Evolutionary conservation across 192 early-diverging fungal species (phyloP).

Genomic region (Coemansia sp.): DNA sequence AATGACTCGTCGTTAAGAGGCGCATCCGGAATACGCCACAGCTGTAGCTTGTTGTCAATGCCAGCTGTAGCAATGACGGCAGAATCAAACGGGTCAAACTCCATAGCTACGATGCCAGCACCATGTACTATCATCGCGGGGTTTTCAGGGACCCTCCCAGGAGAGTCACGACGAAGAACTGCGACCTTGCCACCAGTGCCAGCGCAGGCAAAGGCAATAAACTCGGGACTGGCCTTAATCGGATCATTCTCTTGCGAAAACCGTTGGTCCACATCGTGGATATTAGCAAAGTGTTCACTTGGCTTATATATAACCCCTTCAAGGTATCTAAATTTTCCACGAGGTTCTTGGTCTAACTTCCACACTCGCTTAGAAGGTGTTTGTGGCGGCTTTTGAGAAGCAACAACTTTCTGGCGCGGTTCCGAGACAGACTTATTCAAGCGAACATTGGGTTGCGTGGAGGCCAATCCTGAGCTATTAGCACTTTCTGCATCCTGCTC

Average conservation of each 20-base stretch:
- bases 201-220: conserved; percentile 69
- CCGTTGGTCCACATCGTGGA: conserved; percentile 41
- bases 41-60: conserved; percentile 32
- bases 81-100: conserved; percentile 73
- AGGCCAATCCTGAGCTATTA: not conserved
- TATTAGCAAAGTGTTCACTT: conserved; percentile 66
- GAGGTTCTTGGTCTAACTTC: not conserved
- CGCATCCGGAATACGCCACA: conserved; percentile 48
- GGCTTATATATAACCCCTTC: conserved; percentile 60
- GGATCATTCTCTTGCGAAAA: conserved; percentile 42
- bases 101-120: conserved; percentile 66
- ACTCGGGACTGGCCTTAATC: conserved; percentile 57
- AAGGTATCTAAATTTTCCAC: conserved; percentile 62
- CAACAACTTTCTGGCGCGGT: not conserved
- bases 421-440: not conserved
- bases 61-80: conserved; percentile 43
- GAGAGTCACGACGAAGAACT: conserved; percentile 63
- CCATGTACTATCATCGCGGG: conserved; percentile 40
- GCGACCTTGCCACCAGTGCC: conserved; percentile 83
- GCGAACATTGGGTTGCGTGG: not conserved
- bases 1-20: conserved; percentile 16
- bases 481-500: not conserved
- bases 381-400: not conserved
- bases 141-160: conserved; percentile 59
- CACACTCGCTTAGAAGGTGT: not conserved